phyloP scores from a whole-genome alignment of 352 stramenopile genomes.

The Elongisporangium undulatum region DNA sequence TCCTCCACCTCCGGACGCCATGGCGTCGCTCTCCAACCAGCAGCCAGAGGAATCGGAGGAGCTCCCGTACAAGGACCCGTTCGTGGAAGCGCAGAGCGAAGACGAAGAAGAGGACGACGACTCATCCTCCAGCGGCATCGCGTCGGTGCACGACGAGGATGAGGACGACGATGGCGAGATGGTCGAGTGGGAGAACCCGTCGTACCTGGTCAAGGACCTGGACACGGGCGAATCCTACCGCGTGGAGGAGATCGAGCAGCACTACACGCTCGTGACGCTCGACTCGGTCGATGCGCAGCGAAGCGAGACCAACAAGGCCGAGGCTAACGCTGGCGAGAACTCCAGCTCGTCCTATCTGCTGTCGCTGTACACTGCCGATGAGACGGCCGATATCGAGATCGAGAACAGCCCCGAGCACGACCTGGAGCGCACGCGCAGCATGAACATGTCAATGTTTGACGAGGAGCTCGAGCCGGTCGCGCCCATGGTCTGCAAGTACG shows the following conservation, averaged over 20 bases:
- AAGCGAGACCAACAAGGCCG: slow-evolving; percentile 16
- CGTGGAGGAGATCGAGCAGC: slow-evolving; percentile 81
- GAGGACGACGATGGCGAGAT: slow-evolving; percentile 14
- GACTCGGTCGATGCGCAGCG: slow-evolving; percentile 55
- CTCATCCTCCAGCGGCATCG: slow-evolving; percentile 8
- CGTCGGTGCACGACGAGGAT: slow-evolving; percentile 7
- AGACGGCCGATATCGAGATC: slow-evolving; percentile 80
- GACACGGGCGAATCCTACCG: slow-evolving; percentile 76
- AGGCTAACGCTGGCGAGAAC: slow-evolving; percentile 12
- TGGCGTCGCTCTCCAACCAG: slow-evolving; percentile 5
- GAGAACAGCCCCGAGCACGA: slow-evolving; percentile 34
- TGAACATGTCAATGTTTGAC: slow-evolving; percentile 41
- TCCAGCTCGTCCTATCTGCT: slow-evolving; percentile 67
- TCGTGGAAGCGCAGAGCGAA: slow-evolving; percentile 30
- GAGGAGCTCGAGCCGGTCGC: slow-evolving; percentile 39
- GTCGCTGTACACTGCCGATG: slow-evolving; percentile 71
- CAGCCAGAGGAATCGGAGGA: slow-evolving; percentile 22
- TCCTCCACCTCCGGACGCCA: background rate
- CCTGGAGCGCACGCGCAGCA: slow-evolving; percentile 31
- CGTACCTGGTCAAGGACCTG: slow-evolving; percentile 78
- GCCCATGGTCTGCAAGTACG: slow-evolving; percentile 43
- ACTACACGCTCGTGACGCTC: slow-evolving; percentile 72
- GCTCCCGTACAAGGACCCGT: slow-evolving; percentile 43
- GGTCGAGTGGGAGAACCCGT: slow-evolving; percentile 71
- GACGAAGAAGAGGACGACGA: slow-evolving; percentile 31